Conservation (phyloP, 371 early-diverging fungal species). For the Basidiobolus heterosporus region DNA sequence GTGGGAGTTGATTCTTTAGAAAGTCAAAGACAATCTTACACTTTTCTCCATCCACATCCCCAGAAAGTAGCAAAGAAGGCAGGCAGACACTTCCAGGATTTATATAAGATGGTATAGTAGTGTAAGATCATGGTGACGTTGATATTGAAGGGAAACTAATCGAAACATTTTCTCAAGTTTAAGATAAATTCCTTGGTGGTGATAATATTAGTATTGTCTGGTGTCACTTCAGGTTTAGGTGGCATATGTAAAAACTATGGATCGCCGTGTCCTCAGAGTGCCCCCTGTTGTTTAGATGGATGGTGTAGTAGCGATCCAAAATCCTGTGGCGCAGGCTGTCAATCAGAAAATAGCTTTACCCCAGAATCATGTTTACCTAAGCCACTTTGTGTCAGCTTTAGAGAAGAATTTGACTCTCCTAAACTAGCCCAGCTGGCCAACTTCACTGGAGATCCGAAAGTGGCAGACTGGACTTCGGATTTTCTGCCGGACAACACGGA, state of each 20-base stretch:
- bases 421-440: not conserved
- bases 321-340: conserved; percentile 16
- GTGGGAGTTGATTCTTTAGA: too few species aligned
- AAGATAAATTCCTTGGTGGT: too few species aligned
- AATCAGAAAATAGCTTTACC: conserved; percentile 28
- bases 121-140: too few species aligned
- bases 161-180: too few species aligned
- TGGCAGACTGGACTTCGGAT: conserved; percentile 26
- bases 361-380: conserved; percentile 25
- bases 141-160: too few species aligned
- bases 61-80: too few species aligned
- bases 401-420: not conserved
- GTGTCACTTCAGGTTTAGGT: not conserved
- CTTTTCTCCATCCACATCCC: too few species aligned
- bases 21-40: too few species aligned
- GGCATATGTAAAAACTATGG: conserved; percentile 1
- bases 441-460: conserved; percentile 26
- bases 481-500: conserved; percentile 31
- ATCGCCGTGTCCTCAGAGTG: not conserved
- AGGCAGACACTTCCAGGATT: too few species aligned
- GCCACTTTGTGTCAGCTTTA: conserved; percentile 24
- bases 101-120: too few species aligned
- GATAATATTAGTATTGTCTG: too few species aligned
- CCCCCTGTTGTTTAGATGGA: not conserved
- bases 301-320: not conserved